A percentile compares a stretch with the other conserved stretches of the same genome.
phyloP scores from a whole-genome alignment of 2,329 filamentous ascomycete species.

The Aspergillus alliaceus region DNA sequence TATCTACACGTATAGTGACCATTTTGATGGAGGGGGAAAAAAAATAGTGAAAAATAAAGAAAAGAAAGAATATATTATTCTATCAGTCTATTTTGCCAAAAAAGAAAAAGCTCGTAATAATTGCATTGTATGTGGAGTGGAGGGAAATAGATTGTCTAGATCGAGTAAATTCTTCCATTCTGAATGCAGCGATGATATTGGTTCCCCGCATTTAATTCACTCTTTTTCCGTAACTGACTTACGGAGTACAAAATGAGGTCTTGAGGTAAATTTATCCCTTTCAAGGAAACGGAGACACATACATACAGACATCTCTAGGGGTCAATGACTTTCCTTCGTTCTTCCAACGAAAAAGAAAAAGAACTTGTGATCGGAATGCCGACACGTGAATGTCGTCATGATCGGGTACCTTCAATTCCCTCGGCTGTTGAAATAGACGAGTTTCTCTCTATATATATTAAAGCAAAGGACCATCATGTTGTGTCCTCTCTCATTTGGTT shows the following conservation, averaged over 20 bases:
- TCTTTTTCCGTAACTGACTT: neutral
- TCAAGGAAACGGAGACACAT: neutral
- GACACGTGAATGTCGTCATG: constrained; percentile 7
- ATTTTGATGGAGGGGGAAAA: neutral
- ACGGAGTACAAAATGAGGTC: neutral
- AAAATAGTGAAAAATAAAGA: too few relatives aligned
- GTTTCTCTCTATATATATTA: neutral
- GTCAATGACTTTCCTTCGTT: neutral
- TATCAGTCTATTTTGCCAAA: neutral
- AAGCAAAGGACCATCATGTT: too few relatives aligned
- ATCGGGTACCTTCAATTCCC: neutral
- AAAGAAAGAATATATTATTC: neutral
- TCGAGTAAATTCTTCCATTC: neutral
- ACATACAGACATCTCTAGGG: too few relatives aligned
- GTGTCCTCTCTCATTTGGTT: neutral
- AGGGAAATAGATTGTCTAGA: neutral
- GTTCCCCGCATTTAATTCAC: neutral
- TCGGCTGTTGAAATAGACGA: neutral
- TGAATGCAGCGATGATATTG: neutral
- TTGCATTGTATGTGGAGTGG: neutral
- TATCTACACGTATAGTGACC: neutral
- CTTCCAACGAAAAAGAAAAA: too few relatives aligned
- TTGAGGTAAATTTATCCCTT: neutral
- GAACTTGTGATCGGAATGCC: neutral
- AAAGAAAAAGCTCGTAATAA: neutral